A percentile compares a stretch with the other conserved stretches of the same genome.
Conservation (phyloP, 495 filamentous ascomycete species). For the Cenococcum geophilum region DNA sequence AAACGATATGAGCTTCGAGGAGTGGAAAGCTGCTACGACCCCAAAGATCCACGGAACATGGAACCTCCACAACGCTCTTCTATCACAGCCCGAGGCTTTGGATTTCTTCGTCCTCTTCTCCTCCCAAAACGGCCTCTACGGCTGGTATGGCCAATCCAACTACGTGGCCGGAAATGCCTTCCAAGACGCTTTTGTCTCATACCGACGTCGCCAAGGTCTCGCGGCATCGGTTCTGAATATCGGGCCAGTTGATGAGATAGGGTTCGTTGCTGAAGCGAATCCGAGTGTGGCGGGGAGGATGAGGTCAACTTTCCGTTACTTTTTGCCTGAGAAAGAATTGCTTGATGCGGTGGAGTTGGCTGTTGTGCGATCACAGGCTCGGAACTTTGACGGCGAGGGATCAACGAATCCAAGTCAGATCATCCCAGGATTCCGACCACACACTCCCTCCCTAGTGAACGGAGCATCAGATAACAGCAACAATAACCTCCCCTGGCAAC, state of each 20-base stretch:
- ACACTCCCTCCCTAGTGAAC: background rate
- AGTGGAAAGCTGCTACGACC: background rate
- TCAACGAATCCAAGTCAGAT: background rate
- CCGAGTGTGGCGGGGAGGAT: too few species aligned
- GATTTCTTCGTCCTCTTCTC: conserved; percentile 20
- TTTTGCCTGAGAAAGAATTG: background rate
- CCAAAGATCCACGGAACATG: conserved; percentile 11
- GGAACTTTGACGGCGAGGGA: background rate
- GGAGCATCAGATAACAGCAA: background rate
- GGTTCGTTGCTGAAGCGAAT: conserved; percentile 13
- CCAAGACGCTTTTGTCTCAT: conserved; percentile 4
- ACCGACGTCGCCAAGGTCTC: background rate
- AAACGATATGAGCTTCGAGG: background rate
- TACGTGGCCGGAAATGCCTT: conserved; percentile 13
- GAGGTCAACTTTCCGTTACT: background rate
- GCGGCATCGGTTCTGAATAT: conserved; percentile 3
- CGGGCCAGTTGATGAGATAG: conserved; percentile 9
- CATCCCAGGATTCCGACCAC: background rate
- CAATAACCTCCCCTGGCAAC: background rate
- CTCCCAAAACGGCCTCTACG: background rate
- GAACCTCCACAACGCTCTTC: conserved; percentile 8
- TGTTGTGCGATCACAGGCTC: background rate
- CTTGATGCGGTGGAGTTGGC: background rate
- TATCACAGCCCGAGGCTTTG: background rate
- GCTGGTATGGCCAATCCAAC: conserved; percentile 10